Conservation (phyloP, 2,329 filamentous ascomycete species). For the Drechslerella stenobrocha region DNA sequence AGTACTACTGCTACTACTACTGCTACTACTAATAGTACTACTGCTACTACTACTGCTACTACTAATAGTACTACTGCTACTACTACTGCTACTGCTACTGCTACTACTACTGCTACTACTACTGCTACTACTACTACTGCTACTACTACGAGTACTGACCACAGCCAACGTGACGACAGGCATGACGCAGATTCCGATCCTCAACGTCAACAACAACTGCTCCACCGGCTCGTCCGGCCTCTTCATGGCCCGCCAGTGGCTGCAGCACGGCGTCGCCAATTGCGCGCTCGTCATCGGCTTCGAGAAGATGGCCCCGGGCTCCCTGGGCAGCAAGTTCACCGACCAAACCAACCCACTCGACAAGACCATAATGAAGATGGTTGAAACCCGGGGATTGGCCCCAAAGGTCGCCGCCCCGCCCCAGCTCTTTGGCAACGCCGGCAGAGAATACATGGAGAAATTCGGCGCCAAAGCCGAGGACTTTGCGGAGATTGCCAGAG, state of each 20-base stretch:
- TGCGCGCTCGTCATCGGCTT: conserved; percentile 92
- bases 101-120: too few relatives aligned
- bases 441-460: conserved; percentile 92
- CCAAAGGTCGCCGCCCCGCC: conserved; percentile 77
- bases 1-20: too few relatives aligned
- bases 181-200: conserved; percentile 92
- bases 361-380: conserved; percentile 76
- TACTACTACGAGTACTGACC: neutral
- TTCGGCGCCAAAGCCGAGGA: conserved; percentile 81
- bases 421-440: conserved; percentile 95
- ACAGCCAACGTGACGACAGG: conserved; percentile 42
- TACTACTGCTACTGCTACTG: too few relatives aligned
- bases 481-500: conserved; percentile 89
- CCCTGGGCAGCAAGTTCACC: conserved; percentile 78
- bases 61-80: too few relatives aligned
- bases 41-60: too few relatives aligned
- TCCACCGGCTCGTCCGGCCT: conserved; percentile 91
- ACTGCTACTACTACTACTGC: too few relatives aligned
- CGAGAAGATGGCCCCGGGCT: conserved; percentile 97
- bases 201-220: conserved; percentile 99
- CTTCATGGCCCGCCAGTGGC: conserved; percentile 77
- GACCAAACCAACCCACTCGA: conserved; percentile 80
- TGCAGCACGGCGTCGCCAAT: conserved; percentile 78
- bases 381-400: conserved; percentile 74
- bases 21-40: too few relatives aligned